Evolutionary conservation across 228 moss, liverwort and hornwort genomes (phyloP), one percentile per base, ranked within the genome.

Genomic region (Sphagnum fallax): DNA sequence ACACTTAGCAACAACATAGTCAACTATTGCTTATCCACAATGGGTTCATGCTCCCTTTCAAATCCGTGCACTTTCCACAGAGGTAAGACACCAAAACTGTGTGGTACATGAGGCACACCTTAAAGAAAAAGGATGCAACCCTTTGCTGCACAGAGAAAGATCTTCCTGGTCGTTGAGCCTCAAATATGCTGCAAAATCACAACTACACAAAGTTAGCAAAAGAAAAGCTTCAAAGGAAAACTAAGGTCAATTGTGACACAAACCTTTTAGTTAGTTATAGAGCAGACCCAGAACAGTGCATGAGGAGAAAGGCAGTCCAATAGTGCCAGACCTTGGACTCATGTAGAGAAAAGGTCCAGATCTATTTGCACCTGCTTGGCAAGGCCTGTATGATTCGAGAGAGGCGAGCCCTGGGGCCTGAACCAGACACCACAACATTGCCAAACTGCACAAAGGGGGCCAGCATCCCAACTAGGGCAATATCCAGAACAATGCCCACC

Each of bases 381-480:
- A 98, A 77, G 49, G 93, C 93, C 71, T 91, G 93, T 65, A 98
- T 93, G 62, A 86, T 88, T 62, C 89, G 88, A 9, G 93, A 88
- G 5, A 98, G 80, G 6, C 78, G 78, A 6, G 83, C 91, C 70
- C 77, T 74, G 14, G 82, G 69, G 6, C 91, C 90, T 48, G 61
- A 71, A 8, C 84, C 89, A 10, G 74, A 47, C 52, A 77, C 10
- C 7, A 61, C 65, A 15, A 52, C 59, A 18, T 63, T 60, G 48
- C 82, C 74, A n/a, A 97, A 93, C n/a, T 73, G 76, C 13, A 98
- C 90, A 61, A 75, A 91, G 5, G 97, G 93, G 10, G 97, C 97
- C 52, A 98, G 76, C 81, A 97, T 80, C 57, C 97, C 97, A 0
- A 97, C 97, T 48, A 97, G 83, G 0, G 93, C 93, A 60, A 93